Base-by-base conservation (phyloP, 2,329 filamentous ascomycete genomes). In the Amphichorda felina region DNA sequence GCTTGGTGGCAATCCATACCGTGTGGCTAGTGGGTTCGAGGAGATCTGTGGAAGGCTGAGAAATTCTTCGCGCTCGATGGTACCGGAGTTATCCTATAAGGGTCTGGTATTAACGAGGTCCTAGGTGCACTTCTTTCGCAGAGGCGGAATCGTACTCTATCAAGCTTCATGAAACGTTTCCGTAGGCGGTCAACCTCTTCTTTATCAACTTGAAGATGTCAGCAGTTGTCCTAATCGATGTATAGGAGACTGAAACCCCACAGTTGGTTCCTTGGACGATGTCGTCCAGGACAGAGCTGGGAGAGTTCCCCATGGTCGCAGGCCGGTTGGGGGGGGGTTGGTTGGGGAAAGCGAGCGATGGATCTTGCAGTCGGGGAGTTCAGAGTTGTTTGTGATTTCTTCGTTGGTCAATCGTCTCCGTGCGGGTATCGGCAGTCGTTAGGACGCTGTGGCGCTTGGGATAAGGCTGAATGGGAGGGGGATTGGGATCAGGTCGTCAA, bases 111-210 rank as follows among this genome's bases (percentile, higher is more conserved):
- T 30, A 37, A 33, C 21, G n/a, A 29, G 13, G 27, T n/a, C 17
- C 4, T 32, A 31, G 26, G 34, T 36, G 16, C 5, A 30, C 13
- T 24, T 27, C 13, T 14, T 14, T 15, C 14, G 16, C 8, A 18
- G 13, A n/a, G 14, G 30, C 18, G 16, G 26, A 30, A 17, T 46
- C 65, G 46, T 63, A 91, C 89, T 75, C 95, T 96, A 63, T 98
- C 91, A 41, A 98, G 70, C 66, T 98, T 98, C 89, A 96, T 96
- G 56, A 98, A 98, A 42, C 89, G 77, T 69, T 98, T 98, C 54
- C 87, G 76, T 56, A 98, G 70, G 52, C 91, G 77, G 57, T 96
- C 91, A 41, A 98, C 87, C 61, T 98, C 91, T 53, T 98, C 91
- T 59, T 84, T 81, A 67, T 98, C 85, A 68, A 98, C 89, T 96